These are phyloP conservation scores for Luvunga scandens DNA, from an alignment of 345 rosid genomes.

Conservation along the genomic window DNA sequence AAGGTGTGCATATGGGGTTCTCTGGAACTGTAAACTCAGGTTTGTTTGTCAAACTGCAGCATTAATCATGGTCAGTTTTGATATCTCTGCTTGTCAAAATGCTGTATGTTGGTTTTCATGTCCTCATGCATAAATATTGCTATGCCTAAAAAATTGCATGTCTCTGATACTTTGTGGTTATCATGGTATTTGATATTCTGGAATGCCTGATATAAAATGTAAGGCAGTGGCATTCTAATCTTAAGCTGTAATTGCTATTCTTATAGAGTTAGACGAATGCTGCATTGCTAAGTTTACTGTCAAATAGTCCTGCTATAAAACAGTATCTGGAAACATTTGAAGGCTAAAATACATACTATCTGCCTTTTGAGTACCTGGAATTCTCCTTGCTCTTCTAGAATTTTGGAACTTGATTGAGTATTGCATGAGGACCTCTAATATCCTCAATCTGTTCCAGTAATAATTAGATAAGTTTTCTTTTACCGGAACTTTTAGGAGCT, in stretches of 20 bases:
- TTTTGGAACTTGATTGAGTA: background rate
- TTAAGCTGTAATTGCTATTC: background rate
- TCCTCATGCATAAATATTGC: background rate
- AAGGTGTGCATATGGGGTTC: constrained; percentile 49
- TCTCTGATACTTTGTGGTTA: background rate
- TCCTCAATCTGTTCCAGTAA: background rate
- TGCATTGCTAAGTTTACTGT: background rate
- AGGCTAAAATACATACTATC: background rate
- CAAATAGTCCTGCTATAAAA: background rate
- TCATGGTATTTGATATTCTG: background rate
- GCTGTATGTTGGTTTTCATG: background rate
- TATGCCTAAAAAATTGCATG: background rate
- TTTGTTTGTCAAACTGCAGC: constrained; percentile 26
- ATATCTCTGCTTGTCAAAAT: constrained; percentile 10
- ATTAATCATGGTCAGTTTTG: background rate
- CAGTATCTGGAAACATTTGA: background rate
- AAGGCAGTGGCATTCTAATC: background rate
- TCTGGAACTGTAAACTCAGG: constrained; percentile 62
- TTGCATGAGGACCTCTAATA: background rate
- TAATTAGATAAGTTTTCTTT: background rate
- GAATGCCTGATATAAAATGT: background rate
- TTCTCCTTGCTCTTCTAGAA: background rate
- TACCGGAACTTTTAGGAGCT: background rate
- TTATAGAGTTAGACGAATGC: background rate
- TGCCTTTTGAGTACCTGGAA: background rate